Percentiles rank a stretch among this genome's conserved stretches.
These are phyloP conservation scores for Rhodosporidiobolus sp. DNA, from an alignment of 768 basidiomycete genomes.

Conservation along the genomic window DNA sequence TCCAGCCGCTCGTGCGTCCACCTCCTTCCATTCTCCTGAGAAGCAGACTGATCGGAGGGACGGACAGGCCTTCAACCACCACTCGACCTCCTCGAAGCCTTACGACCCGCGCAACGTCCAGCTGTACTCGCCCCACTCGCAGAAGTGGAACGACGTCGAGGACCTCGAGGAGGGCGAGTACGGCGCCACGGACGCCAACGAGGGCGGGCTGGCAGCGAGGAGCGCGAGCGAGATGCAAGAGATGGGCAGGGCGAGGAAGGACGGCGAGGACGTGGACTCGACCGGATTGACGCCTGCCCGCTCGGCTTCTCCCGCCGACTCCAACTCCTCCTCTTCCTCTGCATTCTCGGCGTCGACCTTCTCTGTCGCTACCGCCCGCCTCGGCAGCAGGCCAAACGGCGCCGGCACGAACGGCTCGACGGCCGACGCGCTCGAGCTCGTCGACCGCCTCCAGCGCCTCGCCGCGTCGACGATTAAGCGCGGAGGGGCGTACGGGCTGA, in stretches of 20 bases:
- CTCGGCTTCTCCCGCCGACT: no score
- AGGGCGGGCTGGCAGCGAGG: background rate
- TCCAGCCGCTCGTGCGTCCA: background rate
- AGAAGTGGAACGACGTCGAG: slow-evolving; percentile 5
- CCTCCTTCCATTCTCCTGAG: background rate
- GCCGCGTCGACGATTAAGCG: slow-evolving; percentile 1
- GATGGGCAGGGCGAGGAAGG: no score
- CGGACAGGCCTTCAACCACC: background rate
- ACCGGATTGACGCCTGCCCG: no score
- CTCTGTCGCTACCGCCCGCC: background rate
- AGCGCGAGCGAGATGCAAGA: background rate
- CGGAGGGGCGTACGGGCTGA: slow-evolving; percentile 26
- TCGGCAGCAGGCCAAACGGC: background rate
- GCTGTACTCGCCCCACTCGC: background rate
- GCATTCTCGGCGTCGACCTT: no score
- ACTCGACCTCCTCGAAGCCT: background rate
- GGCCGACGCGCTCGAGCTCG: no score
- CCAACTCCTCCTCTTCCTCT: no score
- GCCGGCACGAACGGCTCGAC: background rate
- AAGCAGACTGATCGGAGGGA: background rate
- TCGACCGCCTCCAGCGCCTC: background rate
- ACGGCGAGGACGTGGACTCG: no score
- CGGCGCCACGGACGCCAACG: background rate
- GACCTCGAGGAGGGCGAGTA: background rate
- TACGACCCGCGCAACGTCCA: slow-evolving; percentile 18